Evolutionary conservation across 108 stramenopile species (phyloP).

Genomic region (Cyclostephanos tholiformis): DNA sequence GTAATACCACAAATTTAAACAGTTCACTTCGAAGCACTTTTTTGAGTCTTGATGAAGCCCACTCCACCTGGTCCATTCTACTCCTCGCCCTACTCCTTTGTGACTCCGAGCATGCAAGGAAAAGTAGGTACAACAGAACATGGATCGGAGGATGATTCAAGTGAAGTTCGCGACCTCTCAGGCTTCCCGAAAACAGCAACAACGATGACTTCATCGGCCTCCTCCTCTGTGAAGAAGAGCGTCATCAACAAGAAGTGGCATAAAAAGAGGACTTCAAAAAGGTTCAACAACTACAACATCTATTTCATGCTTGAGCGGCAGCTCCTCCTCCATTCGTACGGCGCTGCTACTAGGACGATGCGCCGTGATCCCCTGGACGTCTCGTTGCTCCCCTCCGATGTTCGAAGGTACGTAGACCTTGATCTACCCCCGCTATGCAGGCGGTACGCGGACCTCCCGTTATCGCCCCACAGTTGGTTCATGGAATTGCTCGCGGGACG

Average conservation of each 20-base stretch:
- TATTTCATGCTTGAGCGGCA: slow-evolving; percentile 28
- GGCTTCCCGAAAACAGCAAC: too few species aligned
- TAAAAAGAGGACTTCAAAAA: background rate
- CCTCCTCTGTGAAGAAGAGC: too few species aligned
- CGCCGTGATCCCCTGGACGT: background rate
- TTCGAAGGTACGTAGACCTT: slow-evolving; percentile 2
- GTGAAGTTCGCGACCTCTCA: too few species aligned
- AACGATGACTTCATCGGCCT: too few species aligned
- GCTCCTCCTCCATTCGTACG: slow-evolving; percentile 7
- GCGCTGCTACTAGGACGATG: background rate
- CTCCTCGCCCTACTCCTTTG: too few species aligned
- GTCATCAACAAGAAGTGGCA: background rate
- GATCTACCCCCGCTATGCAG: slow-evolving; percentile 6
- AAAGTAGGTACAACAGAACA: too few species aligned
- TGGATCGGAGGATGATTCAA: too few species aligned
- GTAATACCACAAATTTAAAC: too few species aligned
- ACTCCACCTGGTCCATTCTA: too few species aligned
- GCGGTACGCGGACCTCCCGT: slow-evolving; percentile 8
- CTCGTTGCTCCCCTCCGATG: background rate
- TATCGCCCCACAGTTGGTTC: slow-evolving; percentile 17
- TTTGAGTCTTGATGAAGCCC: too few species aligned
- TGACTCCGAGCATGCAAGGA: too few species aligned
- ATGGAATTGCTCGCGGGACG: slow-evolving; percentile 7
- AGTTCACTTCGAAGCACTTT: too few species aligned
- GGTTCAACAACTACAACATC: slow-evolving; percentile 26